Evolutionary conservation across 345 rosid species (phyloP).

Genomic region (Linum lewisii): DNA sequence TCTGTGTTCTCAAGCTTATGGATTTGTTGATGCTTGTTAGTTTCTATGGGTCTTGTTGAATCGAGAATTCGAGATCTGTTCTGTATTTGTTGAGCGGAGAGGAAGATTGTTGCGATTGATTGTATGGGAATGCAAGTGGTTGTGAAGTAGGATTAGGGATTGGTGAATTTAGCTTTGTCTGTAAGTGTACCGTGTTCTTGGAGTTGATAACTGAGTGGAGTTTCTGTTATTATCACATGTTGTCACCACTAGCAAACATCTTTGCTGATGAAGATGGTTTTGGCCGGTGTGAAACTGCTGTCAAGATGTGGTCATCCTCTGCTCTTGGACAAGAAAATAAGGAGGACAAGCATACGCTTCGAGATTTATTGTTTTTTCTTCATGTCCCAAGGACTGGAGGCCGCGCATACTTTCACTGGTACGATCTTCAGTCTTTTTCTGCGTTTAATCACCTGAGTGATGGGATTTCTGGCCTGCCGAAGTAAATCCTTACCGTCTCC

Average conservation of each 20-base stretch:
- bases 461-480: background rate
- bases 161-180: background rate
- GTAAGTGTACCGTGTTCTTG: too few species aligned
- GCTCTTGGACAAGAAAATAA: constrained; percentile 39
- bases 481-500: constrained; percentile 2
- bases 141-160: background rate
- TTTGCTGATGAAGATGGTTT: background rate
- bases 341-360: constrained; percentile 54
- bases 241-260: background rate
- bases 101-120: too few species aligned
- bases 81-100: too few species aligned
- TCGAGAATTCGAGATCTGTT: too few species aligned
- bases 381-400: constrained; percentile 98
- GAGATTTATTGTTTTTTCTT: constrained; percentile 76
- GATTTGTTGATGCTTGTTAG: too few species aligned
- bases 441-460: background rate
- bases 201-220: background rate
- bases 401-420: constrained; percentile 90
- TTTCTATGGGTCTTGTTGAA: too few species aligned
- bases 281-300: constrained; percentile 47
- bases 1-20: too few species aligned
- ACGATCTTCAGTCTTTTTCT: constrained; percentile 12
- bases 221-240: background rate
- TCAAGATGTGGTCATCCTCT: constrained; percentile 57
- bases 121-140: too few species aligned